Evolutionary conservation across 495 filamentous ascomycete species (phyloP), one percentile per base, ranked within the genome.

Genomic region (Hyaloscypha variabilis): DNA sequence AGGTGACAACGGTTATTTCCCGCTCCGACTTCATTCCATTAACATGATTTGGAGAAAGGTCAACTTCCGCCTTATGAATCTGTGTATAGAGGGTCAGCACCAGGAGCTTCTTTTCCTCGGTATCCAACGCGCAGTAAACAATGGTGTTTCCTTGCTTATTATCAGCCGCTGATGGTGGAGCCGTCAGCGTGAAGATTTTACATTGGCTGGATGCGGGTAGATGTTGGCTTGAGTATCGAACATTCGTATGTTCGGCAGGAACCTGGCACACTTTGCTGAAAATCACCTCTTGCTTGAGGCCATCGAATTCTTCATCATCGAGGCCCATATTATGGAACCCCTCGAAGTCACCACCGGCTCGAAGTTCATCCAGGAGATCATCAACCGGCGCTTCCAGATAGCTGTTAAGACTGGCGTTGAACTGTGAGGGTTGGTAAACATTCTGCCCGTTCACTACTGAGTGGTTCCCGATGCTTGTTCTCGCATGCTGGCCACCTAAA

Each of bases 261-360:
- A 93, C 84, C 55, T 80, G 90, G 66, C 92, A 87, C 19, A 96
- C 81, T 69, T 90, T 92, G 49, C 82, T 85, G 58, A 96, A 79
- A 3, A 92, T 68, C 10, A 94, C 83, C 73, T 95, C 92, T 60
- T 90, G 88, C 21, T 85, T 84, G 21, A 94, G 81, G 1, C 90
- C 87, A 31, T 88, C 82, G 51, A 85, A 87, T 36, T 85, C 84
- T 17, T 86, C 84, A 74, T 91, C 90, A 55, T 90, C 87, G 25
- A 91, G 78, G 19, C 87, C 89, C 81, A 92, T 88, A 56, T 79
- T 87, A 64, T 88, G 83, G 60, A 91, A 88, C 0, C 87, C 87
- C 62, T 90, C 86, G 63, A 88, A 86, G 59, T 90, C 81, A 26
- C 82, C 84, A 25, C 80, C 81, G 30, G 78, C 76, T 29, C 79